Conservation (phyloP, 805 yeast species). For the Saturnispora ahearnii region DNA sequence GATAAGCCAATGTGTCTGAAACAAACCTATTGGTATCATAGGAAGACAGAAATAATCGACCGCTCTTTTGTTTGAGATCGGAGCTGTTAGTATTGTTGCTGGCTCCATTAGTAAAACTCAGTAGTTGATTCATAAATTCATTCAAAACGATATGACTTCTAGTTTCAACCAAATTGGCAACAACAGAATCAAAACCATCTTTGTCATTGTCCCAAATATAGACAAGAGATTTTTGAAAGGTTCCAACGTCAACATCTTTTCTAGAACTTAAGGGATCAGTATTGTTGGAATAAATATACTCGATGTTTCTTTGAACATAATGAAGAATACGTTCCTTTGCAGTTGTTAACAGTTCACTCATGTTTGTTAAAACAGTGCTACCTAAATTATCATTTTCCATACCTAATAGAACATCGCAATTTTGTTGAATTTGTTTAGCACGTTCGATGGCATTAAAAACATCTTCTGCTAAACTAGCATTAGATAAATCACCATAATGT, state of each 20-base stretch:
- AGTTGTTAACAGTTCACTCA: slow-evolving; percentile 40
- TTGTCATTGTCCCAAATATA: slow-evolving; percentile 30
- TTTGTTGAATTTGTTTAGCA: slow-evolving; percentile 54
- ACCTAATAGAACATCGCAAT: slow-evolving; percentile 63
- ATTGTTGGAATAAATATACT: slow-evolving; percentile 17
- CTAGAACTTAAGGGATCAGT: slow-evolving; percentile 2
- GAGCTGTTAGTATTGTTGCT: slow-evolving; percentile 1
- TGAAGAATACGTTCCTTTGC: slow-evolving; percentile 48
- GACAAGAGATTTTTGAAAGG: slow-evolving; percentile 25
- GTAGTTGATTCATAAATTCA: slow-evolving; percentile 56
- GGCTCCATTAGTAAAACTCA: slow-evolving; percentile 26
- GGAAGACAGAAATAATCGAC: slow-evolving; percentile 43
- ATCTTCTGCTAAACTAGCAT: slow-evolving; percentile 34
- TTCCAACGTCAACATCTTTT: neutral
- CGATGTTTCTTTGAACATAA: slow-evolving; percentile 27
- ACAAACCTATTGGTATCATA: slow-evolving; percentile 76
- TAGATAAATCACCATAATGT: slow-evolving; percentile 27
- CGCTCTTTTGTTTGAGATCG: slow-evolving; percentile 29
- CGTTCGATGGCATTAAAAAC: slow-evolving; percentile 54
- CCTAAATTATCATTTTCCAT: slow-evolving; percentile 63
- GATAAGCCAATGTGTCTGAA: slow-evolving; percentile 82
- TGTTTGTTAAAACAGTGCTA: slow-evolving; percentile 49
- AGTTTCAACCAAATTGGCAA: slow-evolving; percentile 56
- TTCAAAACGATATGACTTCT: slow-evolving; percentile 55
- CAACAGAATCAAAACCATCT: slow-evolving; percentile 47